These are phyloP conservation scores for Fraxinus albicans DNA, from an alignment of 305 asterid genomes.

Conservation along the genomic window DNA sequence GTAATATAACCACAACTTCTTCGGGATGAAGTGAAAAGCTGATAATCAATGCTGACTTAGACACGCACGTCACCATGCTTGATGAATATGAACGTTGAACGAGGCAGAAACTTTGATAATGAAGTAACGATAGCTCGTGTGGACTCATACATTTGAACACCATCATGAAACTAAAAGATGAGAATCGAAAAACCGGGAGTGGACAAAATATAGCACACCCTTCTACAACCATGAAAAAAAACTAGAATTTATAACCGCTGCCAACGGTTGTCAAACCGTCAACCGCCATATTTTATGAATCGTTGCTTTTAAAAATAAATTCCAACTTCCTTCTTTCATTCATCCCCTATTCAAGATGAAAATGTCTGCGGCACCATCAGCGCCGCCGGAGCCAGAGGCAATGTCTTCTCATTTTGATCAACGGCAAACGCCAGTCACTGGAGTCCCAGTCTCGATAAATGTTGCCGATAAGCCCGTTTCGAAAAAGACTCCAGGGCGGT, in stretches of 20 bases:
- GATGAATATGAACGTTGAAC: neutral
- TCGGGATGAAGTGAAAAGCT: neutral
- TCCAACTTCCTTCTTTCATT: slow-evolving; percentile 1
- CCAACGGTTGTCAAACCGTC: slow-evolving; percentile 23
- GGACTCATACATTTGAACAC: neutral
- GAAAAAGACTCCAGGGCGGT: slow-evolving; percentile 24
- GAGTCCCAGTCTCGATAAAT: neutral
- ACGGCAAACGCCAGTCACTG: neutral
- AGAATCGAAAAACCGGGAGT: no score
- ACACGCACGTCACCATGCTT: neutral
- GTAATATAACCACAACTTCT: neutral
- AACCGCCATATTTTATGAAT: slow-evolving; percentile 16
- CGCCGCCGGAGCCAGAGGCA: slow-evolving; percentile 31
- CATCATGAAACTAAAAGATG: no score
- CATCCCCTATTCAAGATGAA: neutral
- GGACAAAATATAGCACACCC: neutral
- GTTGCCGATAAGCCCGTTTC: neutral
- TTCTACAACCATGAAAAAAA: neutral
- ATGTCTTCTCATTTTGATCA: neutral
- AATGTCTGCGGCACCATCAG: slow-evolving; percentile 19
- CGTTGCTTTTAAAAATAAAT: slow-evolving; percentile 17
- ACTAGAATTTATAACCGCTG: neutral
- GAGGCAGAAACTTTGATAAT: neutral
- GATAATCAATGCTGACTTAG: neutral
- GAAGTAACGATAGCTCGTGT: neutral